phyloP scores from a whole-genome alignment of 208 protist species.

The Leishmania arabica region DNA sequence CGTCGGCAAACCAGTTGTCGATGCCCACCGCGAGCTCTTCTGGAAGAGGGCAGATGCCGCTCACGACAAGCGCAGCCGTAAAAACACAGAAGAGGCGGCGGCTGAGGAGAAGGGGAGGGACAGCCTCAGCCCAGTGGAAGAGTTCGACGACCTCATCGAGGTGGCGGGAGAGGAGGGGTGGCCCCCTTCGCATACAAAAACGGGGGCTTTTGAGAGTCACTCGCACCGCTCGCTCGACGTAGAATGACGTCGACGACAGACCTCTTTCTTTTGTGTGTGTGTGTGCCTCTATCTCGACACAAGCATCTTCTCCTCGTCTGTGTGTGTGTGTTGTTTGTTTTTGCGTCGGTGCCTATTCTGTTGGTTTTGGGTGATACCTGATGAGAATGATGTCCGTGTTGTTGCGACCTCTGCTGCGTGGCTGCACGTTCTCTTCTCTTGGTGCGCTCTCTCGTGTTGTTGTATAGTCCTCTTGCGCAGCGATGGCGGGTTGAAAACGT shows the following conservation, averaged over 20 bases:
- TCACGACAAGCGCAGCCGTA: neutral
- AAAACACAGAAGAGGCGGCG: neutral
- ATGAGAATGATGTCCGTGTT: neutral
- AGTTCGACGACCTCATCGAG: constrained; percentile 26
- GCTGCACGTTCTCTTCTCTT: neutral
- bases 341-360: neutral
- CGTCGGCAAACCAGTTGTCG: constrained; percentile 63
- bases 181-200: neutral
- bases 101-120: neutral
- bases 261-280: neutral
- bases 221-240: neutral
- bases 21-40: constrained; percentile 49
- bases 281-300: neutral
- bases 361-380: neutral
- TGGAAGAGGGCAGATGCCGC: neutral
- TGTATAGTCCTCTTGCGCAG: neutral
- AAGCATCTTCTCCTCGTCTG: neutral
- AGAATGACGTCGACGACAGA: neutral
- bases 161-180: constrained; percentile 23
- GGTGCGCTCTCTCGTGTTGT: neutral
- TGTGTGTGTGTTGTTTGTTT: neutral
- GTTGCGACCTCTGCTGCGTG: neutral
- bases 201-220: neutral
- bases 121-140: constrained; percentile 11
- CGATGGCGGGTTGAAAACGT: neutral